Evolutionary conservation across 306 rosid species (phyloP).

Genomic region (Prunus mira): DNA sequence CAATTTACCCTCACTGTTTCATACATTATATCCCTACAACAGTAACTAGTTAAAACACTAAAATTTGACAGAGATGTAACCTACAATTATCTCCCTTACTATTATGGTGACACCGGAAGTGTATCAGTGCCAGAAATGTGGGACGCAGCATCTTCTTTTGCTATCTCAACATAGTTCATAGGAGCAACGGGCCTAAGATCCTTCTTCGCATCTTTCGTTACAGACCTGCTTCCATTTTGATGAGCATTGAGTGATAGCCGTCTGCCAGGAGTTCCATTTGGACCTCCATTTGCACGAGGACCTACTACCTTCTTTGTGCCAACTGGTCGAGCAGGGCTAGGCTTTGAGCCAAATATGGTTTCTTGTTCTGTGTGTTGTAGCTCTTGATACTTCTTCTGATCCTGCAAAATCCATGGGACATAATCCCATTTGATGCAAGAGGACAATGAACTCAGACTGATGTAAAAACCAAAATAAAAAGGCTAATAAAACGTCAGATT

Average conservation of each 20-base stretch:
- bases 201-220: conserved; percentile 65
- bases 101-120: conserved; percentile 63
- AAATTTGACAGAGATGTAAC: conserved; percentile 28
- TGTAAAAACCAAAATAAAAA: neutral
- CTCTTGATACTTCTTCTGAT: conserved; percentile 86
- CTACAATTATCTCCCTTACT: conserved; percentile 19
- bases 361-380: conserved; percentile 80
- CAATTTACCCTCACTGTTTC: conserved; percentile 40
- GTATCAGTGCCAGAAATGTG: conserved; percentile 75
- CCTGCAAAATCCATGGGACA: conserved; percentile 43
- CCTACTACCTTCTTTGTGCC: conserved; percentile 76
- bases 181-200: conserved; percentile 78
- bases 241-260: conserved; percentile 83
- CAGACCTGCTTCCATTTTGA: conserved; percentile 81
- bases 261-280: conserved; percentile 83
- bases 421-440: neutral
- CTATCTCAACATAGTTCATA: conserved; percentile 71
- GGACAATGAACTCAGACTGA: neutral
- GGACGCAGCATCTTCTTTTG: conserved; percentile 82
- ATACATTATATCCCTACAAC: conserved; percentile 53
- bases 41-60: conserved; percentile 51
- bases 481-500: neutral
- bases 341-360: conserved; percentile 62
- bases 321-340: conserved; percentile 79
- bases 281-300: conserved; percentile 74